These are phyloP conservation scores for Hibiscus mutabilis DNA, from an alignment of 345 rosid genomes.

Conservation along the genomic window DNA sequence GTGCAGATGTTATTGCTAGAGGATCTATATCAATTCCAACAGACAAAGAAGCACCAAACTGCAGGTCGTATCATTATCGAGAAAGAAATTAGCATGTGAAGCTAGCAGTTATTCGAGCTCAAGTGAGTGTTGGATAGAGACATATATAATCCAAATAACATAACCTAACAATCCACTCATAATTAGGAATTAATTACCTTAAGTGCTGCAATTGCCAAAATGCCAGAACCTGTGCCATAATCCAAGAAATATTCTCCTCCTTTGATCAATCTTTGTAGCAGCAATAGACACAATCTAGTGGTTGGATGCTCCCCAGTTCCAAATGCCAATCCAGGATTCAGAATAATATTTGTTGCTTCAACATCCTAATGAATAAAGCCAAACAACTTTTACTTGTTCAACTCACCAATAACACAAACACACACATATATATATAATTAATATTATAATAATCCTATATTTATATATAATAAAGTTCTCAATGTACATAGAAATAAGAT, in stretches of 20 bases:
- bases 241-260: conserved; percentile 78
- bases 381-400: neutral
- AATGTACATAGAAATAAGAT: neutral
- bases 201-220: conserved; percentile 84
- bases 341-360: conserved; percentile 61
- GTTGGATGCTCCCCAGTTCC: conserved; percentile 94
- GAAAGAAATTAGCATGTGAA: neutral
- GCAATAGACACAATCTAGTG: conserved; percentile 59
- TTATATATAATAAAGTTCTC: neutral
- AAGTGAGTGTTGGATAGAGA: neutral
- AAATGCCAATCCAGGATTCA: conserved; percentile 85
- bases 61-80: neutral
- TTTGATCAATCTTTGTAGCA: conserved; percentile 50
- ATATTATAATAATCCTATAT: no score
- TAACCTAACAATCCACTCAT: neutral
- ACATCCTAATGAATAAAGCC: conserved; percentile 34
- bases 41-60: conserved; percentile 72
- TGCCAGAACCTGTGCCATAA: conserved; percentile 91
- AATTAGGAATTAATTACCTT: conserved; percentile 38
- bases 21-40: conserved; percentile 75
- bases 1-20: conserved; percentile 50
- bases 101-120: neutral
- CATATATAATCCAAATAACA: neutral
- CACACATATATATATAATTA: neutral
- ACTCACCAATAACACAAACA: neutral